Conservation (phyloP, 2,329 filamentous ascomycete genomes). For the Clonostachys chloroleuca region DNA sequence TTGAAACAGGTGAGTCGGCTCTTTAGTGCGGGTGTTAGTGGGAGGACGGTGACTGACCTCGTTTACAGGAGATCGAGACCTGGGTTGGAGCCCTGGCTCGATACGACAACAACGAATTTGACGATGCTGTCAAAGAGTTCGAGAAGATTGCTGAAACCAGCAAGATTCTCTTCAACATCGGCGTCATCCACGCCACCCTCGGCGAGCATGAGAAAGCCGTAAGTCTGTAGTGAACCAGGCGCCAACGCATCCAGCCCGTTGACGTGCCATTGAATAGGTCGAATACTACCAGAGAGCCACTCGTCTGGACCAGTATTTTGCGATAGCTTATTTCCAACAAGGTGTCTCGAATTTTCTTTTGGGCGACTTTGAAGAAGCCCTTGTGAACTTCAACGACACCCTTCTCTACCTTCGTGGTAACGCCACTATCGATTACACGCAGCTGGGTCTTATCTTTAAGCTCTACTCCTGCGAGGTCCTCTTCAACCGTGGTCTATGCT, state of each 20-base stretch:
- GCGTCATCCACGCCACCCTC: conserved; percentile 93
- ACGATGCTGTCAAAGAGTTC: conserved; percentile 80
- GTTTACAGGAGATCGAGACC: conserved; percentile 91
- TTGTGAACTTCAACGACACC: conserved; percentile 98
- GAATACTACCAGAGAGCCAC: conserved; percentile 93
- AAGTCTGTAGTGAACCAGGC: conserved; percentile 29
- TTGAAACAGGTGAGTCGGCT: conserved; percentile 50
- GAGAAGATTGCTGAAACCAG: conserved; percentile 89
- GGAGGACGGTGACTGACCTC: background rate
- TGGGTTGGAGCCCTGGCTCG: conserved; percentile 89
- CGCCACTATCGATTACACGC: conserved; percentile 96
- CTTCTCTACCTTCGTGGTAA: conserved; percentile 92
- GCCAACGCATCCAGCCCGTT: background rate
- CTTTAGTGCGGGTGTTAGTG: background rate
- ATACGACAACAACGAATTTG: conserved; percentile 98
- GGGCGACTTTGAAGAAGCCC: conserved; percentile 93
- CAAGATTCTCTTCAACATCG: conserved; percentile 98
- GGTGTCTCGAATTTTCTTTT: conserved; percentile 97
- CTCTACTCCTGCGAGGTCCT: conserved; percentile 96
- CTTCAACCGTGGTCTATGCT: conserved; percentile 95
- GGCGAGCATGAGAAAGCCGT: conserved; percentile 96
- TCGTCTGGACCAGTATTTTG: conserved; percentile 87
- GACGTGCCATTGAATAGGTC: conserved; percentile 51
- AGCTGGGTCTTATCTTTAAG: conserved; percentile 92
- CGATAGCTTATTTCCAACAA: conserved; percentile 97